Conservation (phyloP, 2,329 filamentous ascomycete genomes). For the Shiraia sp. region DNA sequence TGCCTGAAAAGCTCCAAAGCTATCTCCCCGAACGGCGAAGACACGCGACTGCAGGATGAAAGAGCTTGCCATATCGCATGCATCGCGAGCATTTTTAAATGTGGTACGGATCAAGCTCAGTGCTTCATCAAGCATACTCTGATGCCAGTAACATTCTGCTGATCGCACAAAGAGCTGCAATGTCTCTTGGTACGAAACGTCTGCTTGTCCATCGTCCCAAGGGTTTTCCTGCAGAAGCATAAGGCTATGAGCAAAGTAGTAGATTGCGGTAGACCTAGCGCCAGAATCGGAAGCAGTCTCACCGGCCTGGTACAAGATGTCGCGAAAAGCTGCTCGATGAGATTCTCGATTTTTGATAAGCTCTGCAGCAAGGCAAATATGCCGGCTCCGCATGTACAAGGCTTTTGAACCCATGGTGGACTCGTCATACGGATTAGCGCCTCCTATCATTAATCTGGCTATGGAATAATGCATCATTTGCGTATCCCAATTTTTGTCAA, state of each 20-base stretch:
- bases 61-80: slow-evolving; percentile 80
- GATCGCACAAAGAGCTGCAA: slow-evolving; percentile 71
- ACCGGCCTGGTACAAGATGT: slow-evolving; percentile 78
- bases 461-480: slow-evolving; percentile 84
- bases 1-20: slow-evolving; percentile 67
- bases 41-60: slow-evolving; percentile 84
- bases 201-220: slow-evolving; percentile 71
- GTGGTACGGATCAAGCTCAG: slow-evolving; percentile 70
- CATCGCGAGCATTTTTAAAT: slow-evolving; percentile 69
- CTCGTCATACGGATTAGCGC: slow-evolving; percentile 61
- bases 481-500: slow-evolving; percentile 64
- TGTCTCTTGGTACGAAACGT: slow-evolving; percentile 86
- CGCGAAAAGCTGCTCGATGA: slow-evolving; percentile 68
- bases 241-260: slow-evolving; percentile 78
- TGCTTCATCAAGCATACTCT: slow-evolving; percentile 71
- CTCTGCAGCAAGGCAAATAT: slow-evolving; percentile 76
- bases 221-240: slow-evolving; percentile 76
- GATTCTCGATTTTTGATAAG: slow-evolving; percentile 71
- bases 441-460: slow-evolving; percentile 77
- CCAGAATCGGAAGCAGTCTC: slow-evolving; percentile 79
- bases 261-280: slow-evolving; percentile 77
- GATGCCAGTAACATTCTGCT: slow-evolving; percentile 81
- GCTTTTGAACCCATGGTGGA: slow-evolving; percentile 52
- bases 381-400: slow-evolving; percentile 75
- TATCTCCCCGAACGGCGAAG: slow-evolving; percentile 73